Conservation (phyloP, 495 filamentous ascomycete species). For the Cercophora samala region DNA sequence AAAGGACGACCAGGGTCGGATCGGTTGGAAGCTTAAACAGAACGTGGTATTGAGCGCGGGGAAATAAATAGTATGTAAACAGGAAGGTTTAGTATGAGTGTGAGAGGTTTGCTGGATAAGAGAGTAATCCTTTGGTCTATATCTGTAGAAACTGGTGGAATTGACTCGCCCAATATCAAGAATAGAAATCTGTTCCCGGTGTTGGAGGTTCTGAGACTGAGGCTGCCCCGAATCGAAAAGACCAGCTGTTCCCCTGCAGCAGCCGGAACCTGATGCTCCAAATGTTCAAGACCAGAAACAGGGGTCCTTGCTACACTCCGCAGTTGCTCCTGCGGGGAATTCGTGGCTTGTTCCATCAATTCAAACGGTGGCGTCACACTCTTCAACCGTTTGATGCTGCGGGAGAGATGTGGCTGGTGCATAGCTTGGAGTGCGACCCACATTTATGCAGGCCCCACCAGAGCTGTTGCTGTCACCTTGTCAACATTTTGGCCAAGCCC, state of each 20-base stretch:
- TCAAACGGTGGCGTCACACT: background rate
- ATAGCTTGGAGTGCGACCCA: background rate
- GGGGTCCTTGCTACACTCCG: slow-evolving; percentile 4
- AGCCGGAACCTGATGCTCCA: background rate
- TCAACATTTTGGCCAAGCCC: slow-evolving; percentile 6
- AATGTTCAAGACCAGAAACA: background rate
- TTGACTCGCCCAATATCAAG: background rate
- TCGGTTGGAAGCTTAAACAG: background rate
- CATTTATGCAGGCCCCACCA: slow-evolving; percentile 3
- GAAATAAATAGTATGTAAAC: no score
- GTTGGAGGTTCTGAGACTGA: slow-evolving; percentile 6
- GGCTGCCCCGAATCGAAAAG: slow-evolving; percentile 1
- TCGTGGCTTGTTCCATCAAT: slow-evolving; percentile 1
- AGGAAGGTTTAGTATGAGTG: no score
- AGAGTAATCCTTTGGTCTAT: background rate
- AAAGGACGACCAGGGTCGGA: background rate
- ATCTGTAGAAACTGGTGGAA: background rate
- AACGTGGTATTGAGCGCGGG: background rate
- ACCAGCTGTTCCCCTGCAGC: slow-evolving; percentile 17
- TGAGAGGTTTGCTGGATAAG: no score
- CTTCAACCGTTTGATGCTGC: background rate
- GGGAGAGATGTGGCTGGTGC: slow-evolving; percentile 9
- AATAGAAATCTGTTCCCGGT: background rate
- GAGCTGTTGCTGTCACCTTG: background rate
- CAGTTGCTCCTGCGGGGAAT: background rate